Evolutionary conservation across 2,329 filamentous ascomycete species (phyloP), one percentile per base, ranked within the genome.

Genomic region (Trichothecium sympodiale): DNA sequence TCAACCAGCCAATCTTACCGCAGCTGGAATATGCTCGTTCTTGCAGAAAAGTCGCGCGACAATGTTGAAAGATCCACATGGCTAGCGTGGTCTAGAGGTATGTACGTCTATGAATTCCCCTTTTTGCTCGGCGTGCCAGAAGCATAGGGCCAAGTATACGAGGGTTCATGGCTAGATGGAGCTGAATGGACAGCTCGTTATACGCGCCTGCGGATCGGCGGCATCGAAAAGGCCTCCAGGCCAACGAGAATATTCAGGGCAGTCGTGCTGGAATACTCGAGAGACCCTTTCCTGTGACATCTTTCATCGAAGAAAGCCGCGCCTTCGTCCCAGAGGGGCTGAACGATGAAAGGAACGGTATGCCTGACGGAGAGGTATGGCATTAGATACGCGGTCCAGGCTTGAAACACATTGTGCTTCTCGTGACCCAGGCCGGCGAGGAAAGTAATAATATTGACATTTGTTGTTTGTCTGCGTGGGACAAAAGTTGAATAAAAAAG

Each of bases 381-480:
- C 46, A 69, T 75, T 9, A 80, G 54, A 46, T 77, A 80, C 4
- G 69, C 74, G 13, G 67, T 65, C 74, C 74, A 82, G 41, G 77
- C 68, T 53, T 82, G 78, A 28, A 82, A 55, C 30, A 80, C 76
- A 42, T 79, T 81, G 31, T 82, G 55, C 34, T 77, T 64, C 50
- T 83, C 77, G 43, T 80, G 77, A 6, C 76, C 73, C 36, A 81
- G 71, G 2, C 78, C 78, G 8, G 77, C 81, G 36, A 82, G 50
- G 43, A 77, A 55, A 2, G 71, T 71, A 36, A 83, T 71, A 31
- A 80, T 54, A 46, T 81, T 83, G 9, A 74, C 73, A 49, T 80
- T 8, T 27, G 8, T 27, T 27, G 26, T n/a, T n/a, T n/a, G n/a
- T n/a, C n/a, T n/a, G n/a, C n/a, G n/a, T n/a, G n/a, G n/a, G n/a